Base-by-base conservation (phyloP, 768 basidiomycete species). In the Lyophyllum atratum region DNA sequence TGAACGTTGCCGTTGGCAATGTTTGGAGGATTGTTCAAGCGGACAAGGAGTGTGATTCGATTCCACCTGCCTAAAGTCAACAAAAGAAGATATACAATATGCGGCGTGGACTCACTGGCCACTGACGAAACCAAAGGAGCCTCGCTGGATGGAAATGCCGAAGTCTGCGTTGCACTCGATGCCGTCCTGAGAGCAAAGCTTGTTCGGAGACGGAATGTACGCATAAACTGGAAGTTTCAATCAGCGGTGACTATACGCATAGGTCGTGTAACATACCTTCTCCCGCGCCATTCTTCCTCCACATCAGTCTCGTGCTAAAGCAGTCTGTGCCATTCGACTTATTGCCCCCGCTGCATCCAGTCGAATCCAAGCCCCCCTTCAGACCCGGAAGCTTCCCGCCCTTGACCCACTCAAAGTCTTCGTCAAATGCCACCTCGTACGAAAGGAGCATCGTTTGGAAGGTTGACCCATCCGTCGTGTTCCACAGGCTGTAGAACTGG, bases 301-400 rank as follows among this genome's bases (percentile, higher is more conserved):
- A 93, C 90, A 93, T 93, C 42, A 92, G 52, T 19, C 91, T 74
- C 17, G 84, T 72, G 62, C 85, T 89, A 68, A 91, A 92, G 71
- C 91, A 92, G 59, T 87, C 82, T 26, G 73, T 66, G 8, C 90
- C 90, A 49, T 82, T 76, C 2, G 89, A 76, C 55, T 83, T 68
- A 44, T 78, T 77, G 2, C 91, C 91, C 24, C 90, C 91, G 26
- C 84, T 85, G 68, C 90, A 92, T 2, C 86, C 87, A 15, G 76
- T 74, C 3, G 81, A 73, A 49, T 83, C 79, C 3, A 83, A 68
- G 0, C 90, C 91, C 15, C 91, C 89, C 64, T 90, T 76, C 34
- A 92, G 64, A 4, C 91, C 90, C 11, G 90, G 90, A 10, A 92
- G 79, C 73, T 92, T 92, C 21, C 87, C 89, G 24, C 87, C 83